Evolutionary conservation across 2,329 filamentous ascomycete species (phyloP).

Genomic region (Talaromyces sp.): DNA sequence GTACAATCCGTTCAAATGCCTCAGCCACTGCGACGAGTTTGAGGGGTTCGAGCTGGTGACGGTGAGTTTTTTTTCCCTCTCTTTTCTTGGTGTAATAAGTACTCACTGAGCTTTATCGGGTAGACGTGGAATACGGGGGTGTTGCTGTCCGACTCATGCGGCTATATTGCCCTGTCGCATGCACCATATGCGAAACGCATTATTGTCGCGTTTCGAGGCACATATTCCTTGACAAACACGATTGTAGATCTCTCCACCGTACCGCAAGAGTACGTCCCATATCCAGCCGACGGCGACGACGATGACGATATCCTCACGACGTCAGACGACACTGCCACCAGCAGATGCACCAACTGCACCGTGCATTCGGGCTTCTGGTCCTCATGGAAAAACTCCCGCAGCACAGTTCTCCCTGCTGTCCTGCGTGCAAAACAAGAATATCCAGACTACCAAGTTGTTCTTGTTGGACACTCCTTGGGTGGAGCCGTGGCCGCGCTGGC

Average conservation of each 20-base stretch:
- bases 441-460: slow-evolving; percentile 66
- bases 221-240: slow-evolving; percentile 88
- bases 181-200: slow-evolving; percentile 56
- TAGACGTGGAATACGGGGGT: slow-evolving; percentile 85
- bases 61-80: slow-evolving; percentile 15
- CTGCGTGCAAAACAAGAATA: slow-evolving; percentile 54
- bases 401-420: slow-evolving; percentile 63
- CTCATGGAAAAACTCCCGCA: slow-evolving; percentile 74
- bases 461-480: slow-evolving; percentile 88
- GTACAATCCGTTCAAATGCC: slow-evolving; percentile 74
- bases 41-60: slow-evolving; percentile 70
- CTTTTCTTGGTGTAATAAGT: no score
- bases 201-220: slow-evolving; percentile 85
- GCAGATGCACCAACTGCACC: slow-evolving; percentile 76
- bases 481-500: slow-evolving; percentile 88
- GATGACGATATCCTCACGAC: background rate
- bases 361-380: slow-evolving; percentile 86
- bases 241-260: slow-evolving; percentile 84
- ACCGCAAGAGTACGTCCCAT: slow-evolving; percentile 86
- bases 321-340: slow-evolving; percentile 34
- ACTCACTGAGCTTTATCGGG: background rate
- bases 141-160: slow-evolving; percentile 83
- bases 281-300: slow-evolving; percentile 53
- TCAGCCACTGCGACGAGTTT: slow-evolving; percentile 81
- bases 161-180: slow-evolving; percentile 88